These are phyloP conservation scores for Maudiozyma humilis DNA, from an alignment of 1,139 yeast genomes.

Conservation along the genomic window DNA sequence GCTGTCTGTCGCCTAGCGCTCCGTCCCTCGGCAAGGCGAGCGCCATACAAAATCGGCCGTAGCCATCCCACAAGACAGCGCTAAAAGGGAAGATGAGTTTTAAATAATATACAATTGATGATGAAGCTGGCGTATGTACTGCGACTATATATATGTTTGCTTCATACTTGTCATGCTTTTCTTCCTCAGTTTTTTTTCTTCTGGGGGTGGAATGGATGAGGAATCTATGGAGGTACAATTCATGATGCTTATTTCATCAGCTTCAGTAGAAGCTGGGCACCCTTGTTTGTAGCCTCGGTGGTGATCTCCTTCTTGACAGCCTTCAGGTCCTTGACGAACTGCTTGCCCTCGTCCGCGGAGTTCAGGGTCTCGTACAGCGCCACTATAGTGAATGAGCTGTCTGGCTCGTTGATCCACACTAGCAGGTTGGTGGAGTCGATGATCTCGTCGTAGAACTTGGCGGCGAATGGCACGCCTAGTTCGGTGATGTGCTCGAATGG, in stretches of 20 bases:
- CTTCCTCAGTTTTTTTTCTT: no score
- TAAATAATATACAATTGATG: not conserved
- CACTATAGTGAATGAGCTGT: constrained; percentile 75
- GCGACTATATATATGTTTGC: not conserved
- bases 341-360: constrained; percentile 34
- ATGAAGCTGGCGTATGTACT: not conserved
- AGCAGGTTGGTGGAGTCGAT: constrained; percentile 41
- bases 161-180: not conserved
- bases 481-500: constrained; percentile 40
- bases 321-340: constrained; percentile 47
- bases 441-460: constrained; percentile 44
- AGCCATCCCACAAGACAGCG: no score
- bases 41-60: not conserved
- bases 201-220: no score
- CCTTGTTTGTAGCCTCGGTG: constrained; percentile 57
- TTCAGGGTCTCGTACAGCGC: constrained; percentile 51
- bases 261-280: constrained; percentile 60
- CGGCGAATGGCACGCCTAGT: constrained; percentile 60
- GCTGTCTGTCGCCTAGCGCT: no score
- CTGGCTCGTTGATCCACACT: constrained; percentile 66
- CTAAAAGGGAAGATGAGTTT: not conserved
- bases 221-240: not conserved
- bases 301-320: constrained; percentile 41
- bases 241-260: constrained; percentile 16
- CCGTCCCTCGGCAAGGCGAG: no score